Base-by-base conservation (phyloP, 345 rosid genomes). In the Populus nigra region DNA sequence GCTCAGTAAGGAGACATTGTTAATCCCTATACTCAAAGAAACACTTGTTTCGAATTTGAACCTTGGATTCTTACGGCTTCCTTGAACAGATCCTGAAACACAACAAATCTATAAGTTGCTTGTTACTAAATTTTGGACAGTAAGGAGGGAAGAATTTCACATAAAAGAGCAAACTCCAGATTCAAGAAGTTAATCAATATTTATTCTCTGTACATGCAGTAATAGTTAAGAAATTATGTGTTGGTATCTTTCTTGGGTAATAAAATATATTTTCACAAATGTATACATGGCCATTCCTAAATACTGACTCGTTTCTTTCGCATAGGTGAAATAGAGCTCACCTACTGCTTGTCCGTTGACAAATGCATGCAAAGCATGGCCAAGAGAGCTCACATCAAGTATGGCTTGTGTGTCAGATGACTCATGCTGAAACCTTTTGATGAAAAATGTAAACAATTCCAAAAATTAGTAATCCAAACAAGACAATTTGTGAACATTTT, bases 1-100 rank as follows among this genome's bases (percentile, higher is more conserved):
- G 33, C 98, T 93, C n/a, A 93, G 92, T 75, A 93, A 82, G 75
- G 98, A 87, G 78, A 93, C 74, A 63, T 85, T 62, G 85, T 89
- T 93, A 77, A 84, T 81, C 82, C 93, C 97, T 73, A 72, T 75
- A 5, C 17, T 78, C 77, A 92, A 77, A 82, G 88, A 74, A 61
- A 90, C 11, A 18, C 71, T 72, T 47, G 70, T 80, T 76, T 84
- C 85, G 5, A 91, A 83, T 68, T n/a, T 75, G 72, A 84, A 83
- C 49, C 62, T 83, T 76, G 80, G 74, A 35, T 41, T 75, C 45
- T 29, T 50, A 41, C 70, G 79, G 77, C 83, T 85, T 79, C 97
- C 91, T 67, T 88, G 98, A 68, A 78, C 82, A 74, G 89, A 92
- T 74, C 92, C 98, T 91, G 81, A 35, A 67, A 4, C 17, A 36